These are phyloP conservation scores for Aschersonia sp. DNA, from an alignment of 2,329 filamentous ascomycete species.

Conservation along the genomic window DNA sequence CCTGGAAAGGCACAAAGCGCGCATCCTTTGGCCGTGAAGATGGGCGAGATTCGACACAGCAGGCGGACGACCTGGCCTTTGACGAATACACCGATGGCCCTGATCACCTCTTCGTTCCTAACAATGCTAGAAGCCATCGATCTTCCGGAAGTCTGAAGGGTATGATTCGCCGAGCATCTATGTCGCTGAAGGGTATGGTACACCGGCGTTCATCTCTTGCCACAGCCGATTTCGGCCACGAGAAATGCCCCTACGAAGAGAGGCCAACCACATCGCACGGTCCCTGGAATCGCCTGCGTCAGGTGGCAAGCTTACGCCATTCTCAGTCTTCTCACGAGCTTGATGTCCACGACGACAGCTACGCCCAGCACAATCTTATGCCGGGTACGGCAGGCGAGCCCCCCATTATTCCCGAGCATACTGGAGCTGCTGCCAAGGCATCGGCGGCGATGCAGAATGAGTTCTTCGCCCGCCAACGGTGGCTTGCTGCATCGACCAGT, in stretches of 20 bases:
- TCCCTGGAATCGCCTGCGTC: constrained; percentile 35
- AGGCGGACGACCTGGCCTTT: constrained; percentile 16
- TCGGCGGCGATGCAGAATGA: constrained; percentile 46
- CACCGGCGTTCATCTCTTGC: constrained; percentile 30
- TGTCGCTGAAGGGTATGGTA: constrained; percentile 38
- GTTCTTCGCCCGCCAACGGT: constrained; percentile 23
- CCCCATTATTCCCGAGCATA: constrained; percentile 44
- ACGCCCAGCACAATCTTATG: constrained; percentile 20
- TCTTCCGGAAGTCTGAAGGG: constrained; percentile 27
- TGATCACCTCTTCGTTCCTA: constrained; percentile 8
- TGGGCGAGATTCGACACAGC: constrained; percentile 12
- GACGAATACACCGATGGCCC: constrained; percentile 15
- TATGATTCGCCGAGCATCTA: constrained; percentile 39
- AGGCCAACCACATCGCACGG: constrained; percentile 33
- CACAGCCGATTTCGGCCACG: constrained; percentile 14
- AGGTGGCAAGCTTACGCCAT: constrained; percentile 35
- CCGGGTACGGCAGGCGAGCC: constrained; percentile 38
- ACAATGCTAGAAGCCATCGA: constrained; percentile 12
- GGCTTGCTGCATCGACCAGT: constrained; percentile 22
- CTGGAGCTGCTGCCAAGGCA: constrained; percentile 46
- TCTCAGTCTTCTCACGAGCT: constrained; percentile 29
- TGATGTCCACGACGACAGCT: constrained; percentile 14
- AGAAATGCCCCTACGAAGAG: constrained; percentile 11
- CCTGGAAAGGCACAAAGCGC: constrained; percentile 34
- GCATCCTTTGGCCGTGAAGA: constrained; percentile 21